Base-by-base conservation (phyloP, 371 early-diverging fungal species). In the Mucor irregularis region DNA sequence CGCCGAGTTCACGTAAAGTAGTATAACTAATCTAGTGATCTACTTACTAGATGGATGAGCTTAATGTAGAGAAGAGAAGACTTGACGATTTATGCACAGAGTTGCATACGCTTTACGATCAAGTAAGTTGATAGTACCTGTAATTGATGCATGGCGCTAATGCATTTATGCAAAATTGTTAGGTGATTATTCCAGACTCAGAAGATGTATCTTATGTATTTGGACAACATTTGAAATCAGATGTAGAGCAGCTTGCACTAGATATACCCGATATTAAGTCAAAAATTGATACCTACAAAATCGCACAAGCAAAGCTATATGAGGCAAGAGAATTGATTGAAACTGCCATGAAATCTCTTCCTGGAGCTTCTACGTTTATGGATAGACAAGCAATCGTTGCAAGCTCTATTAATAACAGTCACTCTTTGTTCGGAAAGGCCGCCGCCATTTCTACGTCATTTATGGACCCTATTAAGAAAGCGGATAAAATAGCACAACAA, bases 301-400 rank as follows among this genome's bases (percentile, higher is more conserved):
- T 44, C 34, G 69, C 72, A 9, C 78, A 77, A 42, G 25, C 53
- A 9, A 66, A 68, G 21, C 30, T 74, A 19, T 69, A 77, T 19
- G 48, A 65, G 25, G 68, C 78, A 40, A 62, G 74, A 31, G 70
- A 77, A 26, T 34, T 44, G 2, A 69, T 77, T 34, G 78, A 74
- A 50, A 58, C 49, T 4, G 74, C 78, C 11, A 77, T 77, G 71
- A 71, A 61, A 54, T 51, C 69, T 17, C 34, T 77, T n/a, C 78
- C 78, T 4, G 78, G 78, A 4, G 64, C 74, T 10, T 53, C 69
- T 7, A 57, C 62, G 1, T 68, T 74, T 52, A 39, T 77, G 37
- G 73, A 77, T 34, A 49, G 72, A 37, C 72, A 77, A 37, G 69
- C 69, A 1, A 58, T 73, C 46, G 45, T 44, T 29, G 67, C 58